Conservation (phyloP, 2,329 filamentous ascomycete genomes). For the Cercospora citrullina region DNA sequence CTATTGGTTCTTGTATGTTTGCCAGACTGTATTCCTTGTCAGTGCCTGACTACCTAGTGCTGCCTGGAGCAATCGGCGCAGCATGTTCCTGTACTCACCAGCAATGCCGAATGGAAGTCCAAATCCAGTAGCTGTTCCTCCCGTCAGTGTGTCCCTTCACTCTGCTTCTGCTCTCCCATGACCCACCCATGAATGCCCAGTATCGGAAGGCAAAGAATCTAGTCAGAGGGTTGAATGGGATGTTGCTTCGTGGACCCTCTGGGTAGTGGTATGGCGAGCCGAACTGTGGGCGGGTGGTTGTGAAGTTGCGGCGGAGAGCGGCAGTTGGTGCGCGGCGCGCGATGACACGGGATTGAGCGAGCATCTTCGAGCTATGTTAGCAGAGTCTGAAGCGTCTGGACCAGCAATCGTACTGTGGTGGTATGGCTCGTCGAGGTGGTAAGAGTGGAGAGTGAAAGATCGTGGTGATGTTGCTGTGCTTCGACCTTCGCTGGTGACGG, state of each 20-base stretch:
- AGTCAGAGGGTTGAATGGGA: constrained; percentile 95
- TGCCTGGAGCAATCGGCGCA: neutral
- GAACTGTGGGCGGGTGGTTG: constrained; percentile 81
- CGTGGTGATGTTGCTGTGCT: neutral
- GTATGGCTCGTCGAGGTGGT: neutral
- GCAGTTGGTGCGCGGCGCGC: constrained; percentile 61
- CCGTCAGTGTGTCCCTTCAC: constrained; percentile 41
- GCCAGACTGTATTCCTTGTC: constrained; percentile 57
- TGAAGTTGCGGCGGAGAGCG: constrained; percentile 85
- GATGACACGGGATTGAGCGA: constrained; percentile 37
- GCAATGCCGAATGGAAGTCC: constrained; percentile 62
- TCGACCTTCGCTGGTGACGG: constrained; percentile 5
- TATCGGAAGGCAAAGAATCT: constrained; percentile 80
- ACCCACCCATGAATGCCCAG: constrained; percentile 75
- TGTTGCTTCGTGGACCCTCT: constrained; percentile 89
- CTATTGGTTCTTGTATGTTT: constrained; percentile 63
- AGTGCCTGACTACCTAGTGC: constrained; percentile 3
- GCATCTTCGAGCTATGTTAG: constrained; percentile 31
- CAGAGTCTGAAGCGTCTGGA: neutral
- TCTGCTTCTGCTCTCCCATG: constrained; percentile 8
- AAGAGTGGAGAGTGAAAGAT: neutral
- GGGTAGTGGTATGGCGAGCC: constrained; percentile 96
- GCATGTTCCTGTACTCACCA: constrained; percentile 50
- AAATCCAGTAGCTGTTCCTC: constrained; percentile 56
- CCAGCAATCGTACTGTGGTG: neutral